Evolutionary conservation across 345 rosid genomes (phyloP), one percentile per base, ranked within the genome.

Genomic region (Populus deltoides): DNA sequence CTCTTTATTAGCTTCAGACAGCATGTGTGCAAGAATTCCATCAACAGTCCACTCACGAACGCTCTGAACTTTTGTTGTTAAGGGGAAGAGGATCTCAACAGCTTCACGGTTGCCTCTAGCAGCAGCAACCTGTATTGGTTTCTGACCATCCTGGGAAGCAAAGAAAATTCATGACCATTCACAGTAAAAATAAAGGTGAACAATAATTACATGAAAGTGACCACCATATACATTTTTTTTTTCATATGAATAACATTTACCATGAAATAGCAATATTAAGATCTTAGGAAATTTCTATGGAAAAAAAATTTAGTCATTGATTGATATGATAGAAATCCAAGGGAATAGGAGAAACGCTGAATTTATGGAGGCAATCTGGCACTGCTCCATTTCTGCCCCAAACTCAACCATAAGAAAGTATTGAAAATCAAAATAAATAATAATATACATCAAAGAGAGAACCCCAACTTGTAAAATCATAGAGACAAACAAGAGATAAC

Each of bases 71-170:
- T 86, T 87, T 38, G 90, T 75, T 51, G 97, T 93, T 76, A 82
- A 84, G 13, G 93, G 92, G 80, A 93, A 85, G 75, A 93, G 98
- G 70, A 86, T 83, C 86, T 93, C 96, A 77, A 92, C 92, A 77
- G 86, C 90, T 62, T 72, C 86, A 63, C 82, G 87, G 78, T 87
- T 87, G 73, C 90, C 93, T 77, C 98, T 88, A 66, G 83, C 86
- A 76, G 99, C 97, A 11, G 98, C 99, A 82, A 92, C 93, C 66
- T 87, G 93, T 74, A 95, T 83, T 39, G 97, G 92, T 87, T 86
- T 93, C 83, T 84, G 91, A 45, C 92, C 94, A 78, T 93, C 96
- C 99, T 95, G 90, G 39, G 61, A 74, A 25, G 80, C 68, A 79
- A 35, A 75, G 24, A 55, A 38, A 78, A 73, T n/a, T 16, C 57